These are phyloP conservation scores for Cryptococcus sp. DNA, from an alignment of 1,284 basidiomycete genomes.

Conservation along the genomic window DNA sequence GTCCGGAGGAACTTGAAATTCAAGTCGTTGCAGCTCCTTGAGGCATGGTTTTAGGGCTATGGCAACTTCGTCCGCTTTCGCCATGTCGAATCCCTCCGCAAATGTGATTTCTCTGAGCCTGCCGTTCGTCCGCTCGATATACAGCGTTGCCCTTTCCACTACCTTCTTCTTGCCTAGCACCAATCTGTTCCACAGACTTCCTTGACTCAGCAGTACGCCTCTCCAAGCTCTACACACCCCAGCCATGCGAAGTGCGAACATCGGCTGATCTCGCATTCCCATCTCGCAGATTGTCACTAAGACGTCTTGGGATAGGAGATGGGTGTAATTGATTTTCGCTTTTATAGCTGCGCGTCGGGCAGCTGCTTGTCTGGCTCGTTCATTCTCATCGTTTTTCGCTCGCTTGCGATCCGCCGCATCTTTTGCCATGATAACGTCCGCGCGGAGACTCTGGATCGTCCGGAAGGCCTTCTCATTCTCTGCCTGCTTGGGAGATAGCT, in stretches of 20 bases:
- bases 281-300: constrained; percentile 32
- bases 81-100: constrained; percentile 5
- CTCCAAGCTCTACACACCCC: constrained; percentile 39
- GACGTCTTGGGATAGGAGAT: constrained; percentile 33
- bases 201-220: constrained; percentile 15
- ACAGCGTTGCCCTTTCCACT: constrained; percentile 19
- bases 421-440: constrained; percentile 14
- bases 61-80: constrained; percentile 6
- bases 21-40: constrained; percentile 2
- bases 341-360: constrained; percentile 2
- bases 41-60: constrained; percentile 8
- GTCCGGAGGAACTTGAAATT: no score
- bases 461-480: constrained; percentile 3
- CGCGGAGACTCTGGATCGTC: constrained; percentile 8
- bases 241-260: constrained; percentile 30
- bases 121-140: constrained; percentile 22
- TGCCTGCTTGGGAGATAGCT: constrained; percentile 2
- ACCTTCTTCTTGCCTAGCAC: constrained; percentile 25
- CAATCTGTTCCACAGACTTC: constrained; percentile 29
- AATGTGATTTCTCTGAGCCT: constrained; percentile 20
- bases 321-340: constrained; percentile 28
- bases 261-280: constrained; percentile 22
- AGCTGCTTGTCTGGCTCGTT: not conserved
- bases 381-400: constrained; percentile 9
- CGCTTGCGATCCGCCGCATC: constrained; percentile 1